Evolutionary conservation across 352 stramenopile species (phyloP), one percentile per base, ranked within the genome.

Genomic region (Phytophthora colocasiae): DNA sequence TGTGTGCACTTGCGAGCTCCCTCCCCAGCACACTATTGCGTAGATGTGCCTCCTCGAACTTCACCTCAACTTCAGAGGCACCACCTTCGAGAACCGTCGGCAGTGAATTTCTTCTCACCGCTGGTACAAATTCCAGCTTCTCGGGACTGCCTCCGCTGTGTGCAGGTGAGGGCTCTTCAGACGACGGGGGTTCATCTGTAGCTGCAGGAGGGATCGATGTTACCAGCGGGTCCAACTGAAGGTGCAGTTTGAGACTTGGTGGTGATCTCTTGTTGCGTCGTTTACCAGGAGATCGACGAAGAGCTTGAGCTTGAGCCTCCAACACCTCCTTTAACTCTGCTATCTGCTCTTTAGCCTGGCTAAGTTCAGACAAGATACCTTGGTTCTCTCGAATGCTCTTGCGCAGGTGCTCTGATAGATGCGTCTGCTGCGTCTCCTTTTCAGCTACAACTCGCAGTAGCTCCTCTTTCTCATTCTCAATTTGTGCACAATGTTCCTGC

Each of bases 321-420:
- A 83, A 40, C 34, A 78, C 44, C 8, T 68, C 34, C 44, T 80
- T 66, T 22, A 70, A 58, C 1, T 64, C 51, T 6, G 51, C 45
- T 2, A 80, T 55, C 14, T 73, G 60, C 12, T 85, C 72, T 29
- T 85, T 87, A 2, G 56, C 55, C 19, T 80, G 63, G 3, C 57
- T 77, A 22, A 91, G 72, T 49, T 90, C 80, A 34, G 70, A 73
- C 1, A 82, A 55, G 9, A 86, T 45, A 24, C 71, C 61, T 41
- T 87, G 77, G 53, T 80, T 90, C 54, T 92, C 81, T 38, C 66
- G 57, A 39, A 92, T 87, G n/a, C 78, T 74, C 41, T 90, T 71
- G 0, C 81, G 71, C 45, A 88, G 32, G 43, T 89, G 81, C 9
- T 73, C 58, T 1, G 80, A 71, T 6, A 90, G 58, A 22, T 77